Conservation (phyloP, 257 asterid species). For the Jasminum sambac region DNA sequence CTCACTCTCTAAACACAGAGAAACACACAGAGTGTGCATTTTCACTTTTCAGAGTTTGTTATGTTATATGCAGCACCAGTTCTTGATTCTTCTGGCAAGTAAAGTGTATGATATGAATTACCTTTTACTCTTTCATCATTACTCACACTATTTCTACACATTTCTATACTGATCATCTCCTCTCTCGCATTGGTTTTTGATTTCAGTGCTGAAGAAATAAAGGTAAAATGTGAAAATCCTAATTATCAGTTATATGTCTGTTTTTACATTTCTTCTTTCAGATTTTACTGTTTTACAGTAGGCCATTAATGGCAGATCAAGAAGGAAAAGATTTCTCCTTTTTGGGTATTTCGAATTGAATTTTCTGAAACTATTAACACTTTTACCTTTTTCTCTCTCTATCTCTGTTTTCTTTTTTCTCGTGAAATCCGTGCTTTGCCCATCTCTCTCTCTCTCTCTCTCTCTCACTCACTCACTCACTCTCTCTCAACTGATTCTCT, state of each 20-base stretch:
- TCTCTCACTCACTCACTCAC: conserved; percentile 9
- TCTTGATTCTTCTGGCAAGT: conserved; percentile 4
- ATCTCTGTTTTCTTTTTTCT: conserved; percentile 7
- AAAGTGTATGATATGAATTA: neutral
- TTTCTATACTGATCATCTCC: conserved; percentile 1
- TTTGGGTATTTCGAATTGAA: conserved; percentile 24
- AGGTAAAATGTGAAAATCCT: conserved; percentile 5
- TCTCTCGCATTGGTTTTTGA: conserved; percentile 1
- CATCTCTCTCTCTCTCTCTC: conserved; percentile 4
- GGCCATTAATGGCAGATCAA: conserved; percentile 14
- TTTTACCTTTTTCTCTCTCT: conserved; percentile 5
- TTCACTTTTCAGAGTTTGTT: conserved; percentile 10
- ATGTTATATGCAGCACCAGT: neutral
- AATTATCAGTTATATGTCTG: neutral
- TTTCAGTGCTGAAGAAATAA: neutral
- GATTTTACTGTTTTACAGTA: conserved; percentile 17
- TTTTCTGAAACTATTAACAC: conserved; percentile 12
- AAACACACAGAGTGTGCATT: conserved; percentile 15
- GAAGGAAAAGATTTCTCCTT: conserved; percentile 19
- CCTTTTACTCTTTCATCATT: conserved; percentile 9
- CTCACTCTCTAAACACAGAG: conserved; percentile 4
- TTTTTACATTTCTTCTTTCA: neutral
- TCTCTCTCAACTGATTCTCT: conserved; percentile 54
- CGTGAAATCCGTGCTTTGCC: conserved; percentile 26
- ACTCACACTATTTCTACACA: neutral